Conservation (phyloP, 106 monocot species). For the Dendrobium officinale region DNA sequence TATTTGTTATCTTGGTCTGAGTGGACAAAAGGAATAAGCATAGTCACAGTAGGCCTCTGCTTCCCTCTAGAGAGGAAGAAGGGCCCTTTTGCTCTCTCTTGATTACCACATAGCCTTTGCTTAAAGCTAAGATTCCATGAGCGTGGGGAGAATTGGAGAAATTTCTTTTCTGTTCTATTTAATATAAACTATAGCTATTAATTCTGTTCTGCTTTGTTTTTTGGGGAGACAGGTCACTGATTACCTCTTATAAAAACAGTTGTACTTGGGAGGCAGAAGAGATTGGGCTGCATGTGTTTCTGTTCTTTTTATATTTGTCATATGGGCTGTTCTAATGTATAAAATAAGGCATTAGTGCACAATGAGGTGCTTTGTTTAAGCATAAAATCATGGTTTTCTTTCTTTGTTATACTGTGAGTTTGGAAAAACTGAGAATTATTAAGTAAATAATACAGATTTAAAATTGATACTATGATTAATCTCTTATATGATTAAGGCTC, state of each 20-base stretch:
- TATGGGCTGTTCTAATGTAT: not conserved
- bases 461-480: too few species aligned
- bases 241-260: constrained; percentile 2
- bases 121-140: constrained; percentile 9
- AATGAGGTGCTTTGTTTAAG: not conserved
- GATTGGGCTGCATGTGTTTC: constrained; percentile 22
- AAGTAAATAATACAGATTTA: too few species aligned
- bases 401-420: not conserved
- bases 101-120: constrained; percentile 13
- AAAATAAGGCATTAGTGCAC: not conserved
- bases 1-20: not conserved
- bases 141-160: not conserved
- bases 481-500: too few species aligned
- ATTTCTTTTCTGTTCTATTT: too few species aligned
- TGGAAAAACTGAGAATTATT: too few species aligned
- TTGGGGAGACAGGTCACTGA: not conserved
- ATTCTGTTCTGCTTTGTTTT: not conserved
- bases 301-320: not conserved
- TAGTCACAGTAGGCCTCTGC: not conserved
- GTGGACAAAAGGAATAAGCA: constrained; percentile 1
- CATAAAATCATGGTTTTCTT: not conserved
- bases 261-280: constrained; percentile 11
- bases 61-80: constrained; percentile 8
- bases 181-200: not conserved
- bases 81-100: not conserved